Base-by-base conservation (phyloP, 2,329 filamentous ascomycete species). In the Calonectria ilicicola region DNA sequence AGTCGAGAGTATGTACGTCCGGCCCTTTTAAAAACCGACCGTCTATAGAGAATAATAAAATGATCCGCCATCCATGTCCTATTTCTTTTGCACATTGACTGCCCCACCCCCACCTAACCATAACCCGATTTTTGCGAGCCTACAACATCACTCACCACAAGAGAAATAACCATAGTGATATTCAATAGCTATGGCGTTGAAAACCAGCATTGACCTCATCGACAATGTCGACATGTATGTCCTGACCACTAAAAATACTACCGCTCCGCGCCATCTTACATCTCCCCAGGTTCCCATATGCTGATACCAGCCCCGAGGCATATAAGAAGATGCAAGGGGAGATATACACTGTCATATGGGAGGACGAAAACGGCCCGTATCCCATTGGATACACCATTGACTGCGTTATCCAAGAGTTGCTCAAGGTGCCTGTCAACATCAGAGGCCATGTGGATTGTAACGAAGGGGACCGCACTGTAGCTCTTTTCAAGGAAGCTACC, bases 211-310 rank as follows among this genome's bases (percentile, higher is more conserved):
- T 38, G 73, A 80, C 27, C 71, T 80, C 5, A 76, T 80, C 62
- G 75, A 76, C 42, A 70, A 76, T 46, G 77, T 77, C 56, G 78
- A 81, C 47, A 75, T 78, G 76, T 76, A 76, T 62, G 77, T 64
- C n/a, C 32, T 26, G 5, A 9, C 10, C 12, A 21, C 3, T 15
- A 2, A 60, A 40, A 40, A 27, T 14, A 40, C 35, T 17, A 5
- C 47, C 27, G 40, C 6, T 3, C 49, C 12, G 10, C n/a, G 8
- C 10, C 47, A 56, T 19, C 72, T 73, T 29, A 75, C 40, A 35
- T 19, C 49, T 64, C 5, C 29, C 42, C 79, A 96, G 94, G 80
- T 98, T 98, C 80, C 95, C 95, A 1, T 95, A 97, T 84, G 88
- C 89, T 69, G 88, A 93, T 67, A 87, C 92, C 67, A 86, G 92